Base-by-base conservation (phyloP, 1,284 basidiomycete genomes). In the Irpex sp. region DNA sequence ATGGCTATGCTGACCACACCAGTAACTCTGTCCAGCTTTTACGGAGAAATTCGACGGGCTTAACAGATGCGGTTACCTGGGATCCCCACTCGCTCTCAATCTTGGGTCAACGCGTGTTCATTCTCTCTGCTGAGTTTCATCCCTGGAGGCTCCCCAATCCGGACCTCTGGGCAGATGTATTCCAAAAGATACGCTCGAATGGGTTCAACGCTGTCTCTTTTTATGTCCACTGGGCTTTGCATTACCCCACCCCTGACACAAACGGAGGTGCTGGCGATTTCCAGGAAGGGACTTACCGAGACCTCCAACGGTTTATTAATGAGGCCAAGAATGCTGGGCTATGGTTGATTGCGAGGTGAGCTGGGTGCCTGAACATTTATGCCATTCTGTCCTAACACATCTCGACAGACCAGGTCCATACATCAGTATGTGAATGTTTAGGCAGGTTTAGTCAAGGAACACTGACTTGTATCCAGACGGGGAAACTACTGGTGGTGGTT, bases 161-260 rank as follows among this genome's bases (percentile, higher is more conserved):
- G 3, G 72, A 83, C 58, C 69, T 82, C 15, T 87, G 85, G 85
- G 71, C 75, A 2, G 85, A 87, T 68, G 76, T 86, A 54, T 79
- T 86, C 58, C 80, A 87, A 69, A 87, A 87, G 70, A 76, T 85
- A 52, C 82, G 82, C 65, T 79, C 84, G 2, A 83, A 83, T 62
- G 85, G 85, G 7, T 85, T 86, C 75, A 87, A 86, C 65, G 77
- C 81, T n/a, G 77, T 85, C 48, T 83, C 81, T 0, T 81, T 83
- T 67, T 83, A 81, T 66, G 75, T 82, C 34, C 79, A 81, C 63
- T 84, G 82, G 81, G 79, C 79, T 4, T 61, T 79, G 15, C 80
- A 82, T 66, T 82, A 73, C 65, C 81, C 81, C 13, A 76, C 80
- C 0, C 80, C 81, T 1, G 73, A 76, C 60, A 83, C 83, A 5